These are phyloP conservation scores for Tolypocladium inflatum DNA, from an alignment of 2,329 filamentous ascomycete species.

Conservation along the genomic window DNA sequence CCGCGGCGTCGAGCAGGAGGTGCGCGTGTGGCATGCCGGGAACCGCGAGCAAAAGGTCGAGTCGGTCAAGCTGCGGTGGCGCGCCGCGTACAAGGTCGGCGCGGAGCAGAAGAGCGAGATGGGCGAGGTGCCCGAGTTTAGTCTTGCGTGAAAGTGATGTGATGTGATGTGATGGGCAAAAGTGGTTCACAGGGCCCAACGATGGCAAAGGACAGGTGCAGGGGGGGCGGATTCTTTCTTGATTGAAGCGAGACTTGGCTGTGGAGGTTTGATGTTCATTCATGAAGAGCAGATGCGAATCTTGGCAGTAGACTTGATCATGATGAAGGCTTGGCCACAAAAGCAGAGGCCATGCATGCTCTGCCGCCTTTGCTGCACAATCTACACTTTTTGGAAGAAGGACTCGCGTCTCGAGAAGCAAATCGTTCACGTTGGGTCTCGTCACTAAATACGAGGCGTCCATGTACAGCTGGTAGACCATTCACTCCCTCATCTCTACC, in stretches of 20 bases:
- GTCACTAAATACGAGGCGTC: neutral
- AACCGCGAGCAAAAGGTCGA: slow-evolving; percentile 59
- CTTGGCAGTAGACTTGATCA: neutral
- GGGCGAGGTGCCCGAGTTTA: slow-evolving; percentile 74
- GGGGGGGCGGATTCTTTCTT: neutral
- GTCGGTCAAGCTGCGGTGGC: slow-evolving; percentile 84
- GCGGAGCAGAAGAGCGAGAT: slow-evolving; percentile 63
- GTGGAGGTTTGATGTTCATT: neutral
- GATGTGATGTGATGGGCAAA: neutral
- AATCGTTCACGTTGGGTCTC: neutral
- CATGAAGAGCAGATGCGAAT: neutral
- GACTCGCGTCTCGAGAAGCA: neutral
- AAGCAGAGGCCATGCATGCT: neutral
- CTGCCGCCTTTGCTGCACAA: neutral
- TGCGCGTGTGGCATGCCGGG: slow-evolving; percentile 65
- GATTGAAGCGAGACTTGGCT: neutral
- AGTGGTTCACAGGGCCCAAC: neutral
- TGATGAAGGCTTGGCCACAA: neutral
- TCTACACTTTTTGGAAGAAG: no score
- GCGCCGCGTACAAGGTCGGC: slow-evolving; percentile 67
- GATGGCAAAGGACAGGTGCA: neutral
- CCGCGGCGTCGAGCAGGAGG: slow-evolving; percentile 70
- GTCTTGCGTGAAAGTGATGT: slow-evolving; percentile 45
- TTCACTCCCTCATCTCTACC: neutral
- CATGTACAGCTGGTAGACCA: neutral